phyloP scores from a whole-genome alignment of 228 moss, liverwort and hornwort genomes.

The Sphagnum magellanicum region DNA sequence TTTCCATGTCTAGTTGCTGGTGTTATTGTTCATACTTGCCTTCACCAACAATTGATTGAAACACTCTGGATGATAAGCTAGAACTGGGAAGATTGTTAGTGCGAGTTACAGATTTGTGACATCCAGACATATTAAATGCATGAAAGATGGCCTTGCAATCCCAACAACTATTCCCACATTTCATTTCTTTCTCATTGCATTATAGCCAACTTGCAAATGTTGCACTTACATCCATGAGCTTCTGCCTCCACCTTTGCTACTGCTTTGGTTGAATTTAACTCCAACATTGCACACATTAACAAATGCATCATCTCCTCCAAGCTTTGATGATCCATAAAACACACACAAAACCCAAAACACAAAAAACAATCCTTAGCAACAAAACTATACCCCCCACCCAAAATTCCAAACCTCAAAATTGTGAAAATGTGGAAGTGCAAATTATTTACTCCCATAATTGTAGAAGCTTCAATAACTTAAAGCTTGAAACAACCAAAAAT shows the following conservation, averaged over 20 bases:
- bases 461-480: no score
- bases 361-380: no score
- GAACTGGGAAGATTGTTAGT: background rate
- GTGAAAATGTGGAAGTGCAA: no score
- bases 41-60: slow-evolving; percentile 7
- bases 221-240: slow-evolving; percentile 67
- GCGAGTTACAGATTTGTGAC: slow-evolving; percentile 8
- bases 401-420: no score
- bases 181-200: slow-evolving; percentile 69
- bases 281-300: slow-evolving; percentile 42
- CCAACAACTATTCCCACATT: slow-evolving; percentile 52
- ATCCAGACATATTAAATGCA: slow-evolving; percentile 53
- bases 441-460: no score
- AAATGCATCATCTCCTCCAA: slow-evolving; percentile 62
- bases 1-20: slow-evolving; percentile 64
- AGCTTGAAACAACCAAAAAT: no score
- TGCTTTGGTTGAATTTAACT: slow-evolving; percentile 59
- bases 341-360: no score
- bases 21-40: slow-evolving; percentile 31
- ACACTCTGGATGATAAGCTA: no score
- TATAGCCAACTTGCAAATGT: slow-evolving; percentile 63
- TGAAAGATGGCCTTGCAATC: slow-evolving; percentile 54
- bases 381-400: no score
- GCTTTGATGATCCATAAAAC: slow-evolving; percentile 16
- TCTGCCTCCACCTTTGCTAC: slow-evolving; percentile 54